Conservation (phyloP, 2,329 filamentous ascomycete species). For the Phialophora macrospora region DNA sequence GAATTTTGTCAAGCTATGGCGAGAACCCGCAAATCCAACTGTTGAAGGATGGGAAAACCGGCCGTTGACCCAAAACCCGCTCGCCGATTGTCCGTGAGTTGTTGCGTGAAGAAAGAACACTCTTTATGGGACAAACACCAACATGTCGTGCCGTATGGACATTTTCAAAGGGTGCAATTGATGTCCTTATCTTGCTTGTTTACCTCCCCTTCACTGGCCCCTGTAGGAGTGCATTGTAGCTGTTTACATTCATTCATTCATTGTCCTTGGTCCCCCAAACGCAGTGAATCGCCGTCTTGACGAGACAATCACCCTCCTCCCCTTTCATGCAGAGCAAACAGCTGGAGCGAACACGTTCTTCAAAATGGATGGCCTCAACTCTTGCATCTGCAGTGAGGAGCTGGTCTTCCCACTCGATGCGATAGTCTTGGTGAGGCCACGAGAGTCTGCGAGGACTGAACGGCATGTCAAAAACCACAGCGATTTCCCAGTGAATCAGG, state of each 20-base stretch:
- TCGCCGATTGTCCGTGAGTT: no score
- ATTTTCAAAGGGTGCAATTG: no score
- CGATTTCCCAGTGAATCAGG: neutral
- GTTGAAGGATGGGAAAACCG: no score
- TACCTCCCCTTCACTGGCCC: neutral
- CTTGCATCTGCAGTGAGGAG: neutral
- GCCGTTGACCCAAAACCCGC: no score
- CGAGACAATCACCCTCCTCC: neutral
- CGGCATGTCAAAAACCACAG: neutral
- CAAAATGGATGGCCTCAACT: neutral
- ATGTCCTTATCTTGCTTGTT: neutral
- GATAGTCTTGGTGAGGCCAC: neutral
- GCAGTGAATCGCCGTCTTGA: neutral
- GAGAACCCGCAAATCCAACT: no score
- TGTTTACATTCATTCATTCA: neutral
- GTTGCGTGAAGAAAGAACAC: no score
- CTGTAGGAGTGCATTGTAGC: neutral
- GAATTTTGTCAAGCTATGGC: no score
- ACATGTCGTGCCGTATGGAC: no score
- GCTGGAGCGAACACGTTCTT: neutral
- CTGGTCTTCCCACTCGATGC: neutral
- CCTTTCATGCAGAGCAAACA: neutral
- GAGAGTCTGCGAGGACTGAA: neutral
- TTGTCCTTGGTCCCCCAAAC: neutral
- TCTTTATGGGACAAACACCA: no score